Evolutionary conservation across 23 red algal species (phyloP).

Genomic region (Gracilaria domingensis): DNA sequence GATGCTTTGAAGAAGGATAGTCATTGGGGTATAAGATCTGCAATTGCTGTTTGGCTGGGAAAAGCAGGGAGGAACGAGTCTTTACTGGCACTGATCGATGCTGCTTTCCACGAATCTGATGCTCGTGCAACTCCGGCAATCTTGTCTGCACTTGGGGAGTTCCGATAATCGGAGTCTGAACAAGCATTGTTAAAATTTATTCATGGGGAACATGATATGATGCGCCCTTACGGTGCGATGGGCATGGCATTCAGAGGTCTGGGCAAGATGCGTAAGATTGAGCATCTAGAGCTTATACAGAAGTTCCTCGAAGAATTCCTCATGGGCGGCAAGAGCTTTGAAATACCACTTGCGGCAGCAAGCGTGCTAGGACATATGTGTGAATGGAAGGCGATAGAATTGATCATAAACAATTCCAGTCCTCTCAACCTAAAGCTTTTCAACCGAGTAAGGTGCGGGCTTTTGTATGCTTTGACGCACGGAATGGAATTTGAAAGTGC

Average conservation of each 20-base stretch:
- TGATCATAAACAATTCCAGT: slow-evolving; percentile 44
- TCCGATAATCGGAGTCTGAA: slow-evolving; percentile 33
- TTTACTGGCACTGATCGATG: slow-evolving; percentile 51
- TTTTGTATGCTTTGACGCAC: slow-evolving; percentile 35
- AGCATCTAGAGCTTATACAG: slow-evolving; percentile 45
- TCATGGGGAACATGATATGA: slow-evolving; percentile 54
- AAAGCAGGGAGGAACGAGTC: slow-evolving; percentile 21
- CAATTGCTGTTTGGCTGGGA: slow-evolving; percentile 27
- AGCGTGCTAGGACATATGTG: slow-evolving; percentile 51
- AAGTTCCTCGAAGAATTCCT: slow-evolving; percentile 44
- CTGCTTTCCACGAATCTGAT: slow-evolving; percentile 41
- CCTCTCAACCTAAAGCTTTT: slow-evolving; percentile 30
- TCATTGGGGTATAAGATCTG: slow-evolving; percentile 58
- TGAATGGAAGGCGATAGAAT: slow-evolving; percentile 60
- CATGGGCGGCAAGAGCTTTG: slow-evolving; percentile 60
- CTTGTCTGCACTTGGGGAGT: slow-evolving; percentile 48
- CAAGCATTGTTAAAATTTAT: slow-evolving; percentile 45
- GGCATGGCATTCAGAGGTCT: slow-evolving; percentile 44
- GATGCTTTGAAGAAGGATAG: slow-evolving; percentile 47
- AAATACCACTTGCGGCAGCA: slow-evolving; percentile 57
- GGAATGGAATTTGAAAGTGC: slow-evolving; percentile 41
- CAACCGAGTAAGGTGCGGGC: slow-evolving; percentile 18
- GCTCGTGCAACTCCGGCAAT: slow-evolving; percentile 51
- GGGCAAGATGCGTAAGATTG: slow-evolving; percentile 53
- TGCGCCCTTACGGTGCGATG: slow-evolving; percentile 62